These are phyloP conservation scores for Hawksworthiomyces lignivorus DNA, from an alignment of 2,329 filamentous ascomycete genomes.

Conservation along the genomic window DNA sequence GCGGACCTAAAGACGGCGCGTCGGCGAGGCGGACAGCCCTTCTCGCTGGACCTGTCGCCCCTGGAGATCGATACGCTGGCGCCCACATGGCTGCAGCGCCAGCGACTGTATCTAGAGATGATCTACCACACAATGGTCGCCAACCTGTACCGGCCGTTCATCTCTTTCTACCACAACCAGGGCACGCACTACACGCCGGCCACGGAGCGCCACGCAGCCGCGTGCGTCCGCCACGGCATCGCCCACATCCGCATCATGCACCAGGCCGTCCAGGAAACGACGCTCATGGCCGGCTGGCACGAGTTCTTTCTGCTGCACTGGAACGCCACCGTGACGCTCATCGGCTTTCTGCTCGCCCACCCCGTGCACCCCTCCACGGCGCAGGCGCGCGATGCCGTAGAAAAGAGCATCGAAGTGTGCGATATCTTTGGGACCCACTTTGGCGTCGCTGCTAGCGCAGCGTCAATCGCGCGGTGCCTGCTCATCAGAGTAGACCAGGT, in stretches of 20 bases:
- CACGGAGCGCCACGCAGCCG: conserved; percentile 21
- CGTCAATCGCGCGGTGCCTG: conserved; percentile 21
- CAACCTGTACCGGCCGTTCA: conserved; percentile 32
- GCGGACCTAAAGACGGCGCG: background rate
- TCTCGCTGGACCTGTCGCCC: background rate
- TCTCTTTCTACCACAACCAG: conserved; percentile 23
- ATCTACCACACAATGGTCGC: conserved; percentile 30
- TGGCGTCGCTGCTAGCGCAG: conserved; percentile 25
- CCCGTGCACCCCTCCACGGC: conserved; percentile 22
- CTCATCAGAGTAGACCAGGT: background rate
- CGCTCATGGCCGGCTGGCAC: conserved; percentile 28
- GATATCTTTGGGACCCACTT: conserved; percentile 28
- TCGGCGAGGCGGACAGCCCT: background rate
- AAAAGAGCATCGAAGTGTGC: conserved; percentile 27
- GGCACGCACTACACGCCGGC: conserved; percentile 8
- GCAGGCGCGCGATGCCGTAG: conserved; percentile 25
- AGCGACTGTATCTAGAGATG: conserved; percentile 33
- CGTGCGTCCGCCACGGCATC: conserved; percentile 28
- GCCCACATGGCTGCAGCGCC: conserved; percentile 33
- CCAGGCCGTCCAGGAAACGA: conserved; percentile 24
- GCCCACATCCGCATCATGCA: conserved; percentile 28
- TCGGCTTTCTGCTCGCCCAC: conserved; percentile 33
- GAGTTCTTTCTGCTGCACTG: conserved; percentile 35
- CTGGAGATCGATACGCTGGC: conserved; percentile 10
- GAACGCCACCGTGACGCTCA: conserved; percentile 31